phyloP scores from a whole-genome alignment of 2,329 filamentous ascomycete genomes.

The Alternaria sp. region DNA sequence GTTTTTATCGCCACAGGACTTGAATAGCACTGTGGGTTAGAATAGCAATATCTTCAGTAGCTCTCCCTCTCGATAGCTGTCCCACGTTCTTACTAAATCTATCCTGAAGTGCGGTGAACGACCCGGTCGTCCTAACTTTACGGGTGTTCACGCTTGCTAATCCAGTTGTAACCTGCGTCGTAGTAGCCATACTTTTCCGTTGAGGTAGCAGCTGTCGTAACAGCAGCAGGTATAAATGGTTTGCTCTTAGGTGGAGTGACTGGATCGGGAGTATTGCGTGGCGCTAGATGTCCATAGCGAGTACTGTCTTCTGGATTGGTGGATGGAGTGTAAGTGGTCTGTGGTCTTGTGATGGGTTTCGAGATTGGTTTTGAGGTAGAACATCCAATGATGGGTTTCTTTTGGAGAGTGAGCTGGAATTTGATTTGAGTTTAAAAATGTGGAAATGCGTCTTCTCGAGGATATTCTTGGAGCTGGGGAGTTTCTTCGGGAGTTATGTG shows the following conservation, averaged over 20 bases:
- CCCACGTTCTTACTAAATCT: not conserved
- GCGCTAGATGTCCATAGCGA: not conserved
- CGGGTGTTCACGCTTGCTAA: not conserved
- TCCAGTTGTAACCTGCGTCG: not conserved
- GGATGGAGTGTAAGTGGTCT: not conserved
- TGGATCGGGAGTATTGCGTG: not conserved
- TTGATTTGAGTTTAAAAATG: not conserved
- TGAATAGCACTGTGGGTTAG: not conserved
- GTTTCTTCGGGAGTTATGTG: too few species aligned
- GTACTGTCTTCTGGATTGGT: not conserved
- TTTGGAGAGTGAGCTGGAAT: not conserved
- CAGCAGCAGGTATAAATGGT: not conserved
- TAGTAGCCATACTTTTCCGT: not conserved
- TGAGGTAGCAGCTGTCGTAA: not conserved
- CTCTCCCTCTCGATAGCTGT: not conserved
- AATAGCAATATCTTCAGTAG: not conserved
- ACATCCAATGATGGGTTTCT: not conserved
- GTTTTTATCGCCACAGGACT: not conserved
- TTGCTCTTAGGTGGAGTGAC: too few species aligned
- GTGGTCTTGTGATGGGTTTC: not conserved
- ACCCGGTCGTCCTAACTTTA: not conserved
- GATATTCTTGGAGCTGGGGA: not conserved
- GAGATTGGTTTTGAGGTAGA: not conserved
- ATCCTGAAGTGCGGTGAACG: not conserved
- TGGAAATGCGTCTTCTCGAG: accelerated